These are phyloP conservation scores for Yarrowia deformans DNA, from an alignment of 805 yeast species.

Conservation along the genomic window DNA sequence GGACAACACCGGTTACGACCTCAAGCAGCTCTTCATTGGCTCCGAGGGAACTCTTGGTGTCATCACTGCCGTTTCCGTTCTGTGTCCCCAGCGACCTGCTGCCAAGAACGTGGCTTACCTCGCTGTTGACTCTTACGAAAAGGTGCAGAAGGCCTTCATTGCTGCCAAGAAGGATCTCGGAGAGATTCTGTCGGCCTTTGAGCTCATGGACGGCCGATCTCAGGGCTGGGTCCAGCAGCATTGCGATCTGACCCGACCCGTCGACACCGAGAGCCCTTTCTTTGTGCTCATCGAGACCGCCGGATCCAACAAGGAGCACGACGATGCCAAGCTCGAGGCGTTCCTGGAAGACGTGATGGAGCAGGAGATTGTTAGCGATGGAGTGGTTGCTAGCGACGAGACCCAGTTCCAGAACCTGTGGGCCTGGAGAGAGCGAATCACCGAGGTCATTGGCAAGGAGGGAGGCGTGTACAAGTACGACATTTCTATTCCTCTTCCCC, in stretches of 20 bases:
- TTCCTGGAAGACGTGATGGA: slow-evolving; percentile 89
- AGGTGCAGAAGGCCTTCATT: slow-evolving; percentile 82
- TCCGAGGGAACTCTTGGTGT: slow-evolving; percentile 92
- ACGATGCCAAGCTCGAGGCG: slow-evolving; percentile 83
- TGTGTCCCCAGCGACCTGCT: slow-evolving; percentile 88
- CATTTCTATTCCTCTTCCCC: slow-evolving; percentile 85
- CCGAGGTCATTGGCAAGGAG: slow-evolving; percentile 81
- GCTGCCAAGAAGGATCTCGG: slow-evolving; percentile 79
- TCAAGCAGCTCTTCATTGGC: slow-evolving; percentile 92
- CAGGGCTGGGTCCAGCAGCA: slow-evolving; percentile 54
- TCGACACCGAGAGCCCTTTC: slow-evolving; percentile 84
- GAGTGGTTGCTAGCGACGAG: slow-evolving; percentile 95
- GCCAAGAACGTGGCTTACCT: slow-evolving; percentile 87
- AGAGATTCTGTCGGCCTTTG: slow-evolving; percentile 91
- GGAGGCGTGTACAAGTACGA: slow-evolving; percentile 99
- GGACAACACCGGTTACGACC: slow-evolving; percentile 94
- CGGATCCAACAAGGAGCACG: slow-evolving; percentile 95
- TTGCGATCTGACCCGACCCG: slow-evolving; percentile 69
- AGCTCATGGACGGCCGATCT: slow-evolving; percentile 88
- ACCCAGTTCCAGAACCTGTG: slow-evolving; percentile 82
- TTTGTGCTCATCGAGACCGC: slow-evolving; percentile 92
- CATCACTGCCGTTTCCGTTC: slow-evolving; percentile 85
- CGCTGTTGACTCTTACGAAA: slow-evolving; percentile 79
- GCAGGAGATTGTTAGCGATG: slow-evolving; percentile 83
- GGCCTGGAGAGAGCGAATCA: slow-evolving; percentile 95